Evolutionary conservation across 202 grass and related monocot species (phyloP).

Genomic region (Tripidium arundinaceum): DNA sequence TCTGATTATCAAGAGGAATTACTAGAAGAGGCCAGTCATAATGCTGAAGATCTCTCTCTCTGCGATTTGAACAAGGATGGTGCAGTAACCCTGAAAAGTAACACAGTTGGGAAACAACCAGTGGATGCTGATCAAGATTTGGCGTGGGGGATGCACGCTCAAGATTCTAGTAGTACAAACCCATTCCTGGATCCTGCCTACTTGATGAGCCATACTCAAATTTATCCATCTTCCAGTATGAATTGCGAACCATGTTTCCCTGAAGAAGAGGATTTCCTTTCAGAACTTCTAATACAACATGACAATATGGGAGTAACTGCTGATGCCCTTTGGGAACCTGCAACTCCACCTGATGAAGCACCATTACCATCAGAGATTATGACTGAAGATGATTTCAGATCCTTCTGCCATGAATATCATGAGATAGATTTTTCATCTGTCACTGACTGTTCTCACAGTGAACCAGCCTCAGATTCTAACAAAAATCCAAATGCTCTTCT

Average conservation of each 20-base stretch:
- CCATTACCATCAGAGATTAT: slow-evolving; percentile 48
- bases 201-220: slow-evolving; percentile 17
- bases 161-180: slow-evolving; percentile 51
- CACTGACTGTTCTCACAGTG: slow-evolving; percentile 24
- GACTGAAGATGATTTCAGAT: slow-evolving; percentile 44
- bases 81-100: slow-evolving; percentile 24
- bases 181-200: slow-evolving; percentile 43
- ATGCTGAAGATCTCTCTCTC: slow-evolving; percentile 19
- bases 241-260: slow-evolving; percentile 27
- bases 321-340: slow-evolving; percentile 69
- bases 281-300: slow-evolving; percentile 41
- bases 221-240: slow-evolving; percentile 21
- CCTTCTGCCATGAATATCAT: slow-evolving; percentile 47
- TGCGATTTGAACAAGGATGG: slow-evolving; percentile 28
- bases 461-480: slow-evolving; percentile 38
- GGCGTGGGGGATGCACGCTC: slow-evolving; percentile 12
- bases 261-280: slow-evolving; percentile 53
- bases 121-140: slow-evolving; percentile 30
- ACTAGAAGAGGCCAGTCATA: slow-evolving; percentile 23
- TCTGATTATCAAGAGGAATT: slow-evolving; percentile 37
- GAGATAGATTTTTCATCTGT: slow-evolving; percentile 38
- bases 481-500: slow-evolving; percentile 19
- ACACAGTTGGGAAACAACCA: slow-evolving; percentile 23
- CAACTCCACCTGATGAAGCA: slow-evolving; percentile 52
- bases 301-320: slow-evolving; percentile 27